Evolutionary conservation across 208 protist genomes (phyloP).

Genomic region (Crithidia sp.): DNA sequence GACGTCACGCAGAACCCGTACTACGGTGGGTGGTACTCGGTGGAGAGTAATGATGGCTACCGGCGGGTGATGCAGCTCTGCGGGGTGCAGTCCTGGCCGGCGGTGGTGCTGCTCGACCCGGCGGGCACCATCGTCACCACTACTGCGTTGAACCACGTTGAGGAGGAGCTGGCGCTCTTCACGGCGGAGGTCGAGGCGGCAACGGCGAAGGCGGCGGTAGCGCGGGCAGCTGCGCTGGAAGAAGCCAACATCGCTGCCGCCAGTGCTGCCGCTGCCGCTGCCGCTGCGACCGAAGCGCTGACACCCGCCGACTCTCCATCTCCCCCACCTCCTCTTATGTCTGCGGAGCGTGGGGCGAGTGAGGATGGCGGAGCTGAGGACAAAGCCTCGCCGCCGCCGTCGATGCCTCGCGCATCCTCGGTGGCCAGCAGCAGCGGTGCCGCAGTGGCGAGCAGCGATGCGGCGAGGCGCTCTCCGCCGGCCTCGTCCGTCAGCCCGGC

Average conservation of each 20-base stretch:
- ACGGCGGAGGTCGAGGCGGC: constrained; percentile 21
- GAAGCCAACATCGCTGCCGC: not conserved
- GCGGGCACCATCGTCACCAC: constrained; percentile 53
- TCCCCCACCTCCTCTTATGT: not conserved
- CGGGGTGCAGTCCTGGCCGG: constrained; percentile 58
- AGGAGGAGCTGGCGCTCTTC: constrained; percentile 50
- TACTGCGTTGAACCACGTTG: constrained; percentile 54
- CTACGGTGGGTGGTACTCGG: constrained; percentile 71
- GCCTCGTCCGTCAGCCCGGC: constrained; percentile 3
- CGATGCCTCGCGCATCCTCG: not conserved
- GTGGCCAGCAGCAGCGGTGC: not conserved
- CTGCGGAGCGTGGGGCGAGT: not conserved
- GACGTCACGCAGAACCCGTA: constrained; percentile 45
- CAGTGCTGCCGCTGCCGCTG: not conserved
- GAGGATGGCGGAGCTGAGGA: not conserved
- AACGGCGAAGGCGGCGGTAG: constrained; percentile 4
- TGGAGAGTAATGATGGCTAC: constrained; percentile 65
- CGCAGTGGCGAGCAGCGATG: not conserved
- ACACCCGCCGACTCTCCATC: constrained; percentile 15
- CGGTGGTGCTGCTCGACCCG: constrained; percentile 67
- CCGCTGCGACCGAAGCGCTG: not conserved
- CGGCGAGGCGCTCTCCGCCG: not conserved
- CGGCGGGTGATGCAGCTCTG: constrained; percentile 54
- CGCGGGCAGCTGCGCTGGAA: constrained; percentile 3
- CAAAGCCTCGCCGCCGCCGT: not conserved